These are phyloP conservation scores for Pichia cactophila DNA, from an alignment of 1,139 yeast genomes.

Conservation along the genomic window DNA sequence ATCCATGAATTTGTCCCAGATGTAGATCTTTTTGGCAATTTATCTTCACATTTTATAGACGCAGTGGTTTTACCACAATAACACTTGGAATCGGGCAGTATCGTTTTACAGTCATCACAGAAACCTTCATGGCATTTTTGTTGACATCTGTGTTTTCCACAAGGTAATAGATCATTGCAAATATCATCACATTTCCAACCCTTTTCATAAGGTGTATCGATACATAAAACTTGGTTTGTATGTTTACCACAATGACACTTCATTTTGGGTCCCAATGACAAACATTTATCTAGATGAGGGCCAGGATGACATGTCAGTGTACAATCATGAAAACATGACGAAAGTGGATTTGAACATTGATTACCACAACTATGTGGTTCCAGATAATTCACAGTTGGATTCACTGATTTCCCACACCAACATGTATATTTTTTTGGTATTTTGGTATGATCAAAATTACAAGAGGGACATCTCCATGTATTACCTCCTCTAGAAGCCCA, in stretches of 20 bases:
- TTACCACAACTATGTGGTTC: constrained; percentile 89
- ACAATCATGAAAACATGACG: constrained; percentile 65
- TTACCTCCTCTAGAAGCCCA: constrained; percentile 71
- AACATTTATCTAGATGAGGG: constrained; percentile 70
- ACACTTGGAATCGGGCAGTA: constrained; percentile 41
- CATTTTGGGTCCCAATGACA: constrained; percentile 65
- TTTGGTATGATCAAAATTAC: constrained; percentile 48
- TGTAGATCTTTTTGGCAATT: constrained; percentile 30
- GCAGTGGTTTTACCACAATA: constrained; percentile 62
- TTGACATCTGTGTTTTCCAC: constrained; percentile 66
- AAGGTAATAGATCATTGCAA: constrained; percentile 55
- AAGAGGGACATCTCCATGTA: constrained; percentile 85
- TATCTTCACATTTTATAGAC: constrained; percentile 43
- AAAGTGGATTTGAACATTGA: constrained; percentile 51
- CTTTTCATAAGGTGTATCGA: constrained; percentile 54
- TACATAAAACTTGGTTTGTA: constrained; percentile 61
- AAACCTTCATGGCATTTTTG: constrained; percentile 62
- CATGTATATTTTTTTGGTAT: constrained; percentile 65
- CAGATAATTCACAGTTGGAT: constrained; percentile 55
- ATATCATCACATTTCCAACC: constrained; percentile 65
- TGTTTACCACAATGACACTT: constrained; percentile 71
- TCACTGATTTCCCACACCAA: constrained; percentile 80
- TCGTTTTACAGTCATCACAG: constrained; percentile 63
- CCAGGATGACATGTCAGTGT: constrained; percentile 82
- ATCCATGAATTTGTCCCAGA: constrained; percentile 36